Conservation (phyloP, 2,329 filamentous ascomycete species). For the Sporothrix phasma region DNA sequence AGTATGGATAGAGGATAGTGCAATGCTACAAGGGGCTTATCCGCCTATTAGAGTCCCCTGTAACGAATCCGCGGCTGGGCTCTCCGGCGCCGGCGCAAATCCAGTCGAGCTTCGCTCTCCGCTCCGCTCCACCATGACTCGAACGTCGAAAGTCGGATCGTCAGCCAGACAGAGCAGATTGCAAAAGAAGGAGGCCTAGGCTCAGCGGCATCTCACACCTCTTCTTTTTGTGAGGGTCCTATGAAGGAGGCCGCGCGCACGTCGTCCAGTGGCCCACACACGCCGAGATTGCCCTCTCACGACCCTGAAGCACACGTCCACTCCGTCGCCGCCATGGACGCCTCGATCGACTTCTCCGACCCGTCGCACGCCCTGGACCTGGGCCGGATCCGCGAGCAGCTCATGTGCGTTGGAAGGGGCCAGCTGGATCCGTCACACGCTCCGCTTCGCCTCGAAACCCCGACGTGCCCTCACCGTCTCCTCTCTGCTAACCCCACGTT, state of each 20-base stretch:
- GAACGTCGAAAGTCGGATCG: no score
- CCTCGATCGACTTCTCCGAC: conserved; percentile 79
- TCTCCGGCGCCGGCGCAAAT: conserved; percentile 4
- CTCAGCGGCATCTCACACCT: neutral
- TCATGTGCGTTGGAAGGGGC: conserved; percentile 56
- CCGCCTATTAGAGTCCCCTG: no score
- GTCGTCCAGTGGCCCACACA: neutral
- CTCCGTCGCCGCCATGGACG: conserved; percentile 55
- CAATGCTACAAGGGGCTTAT: no score
- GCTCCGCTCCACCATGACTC: neutral
- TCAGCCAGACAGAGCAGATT: no score
- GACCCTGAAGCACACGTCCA: neutral
- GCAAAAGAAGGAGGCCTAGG: neutral
- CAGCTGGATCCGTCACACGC: no score
- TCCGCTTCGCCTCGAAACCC: no score
- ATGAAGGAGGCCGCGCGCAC: neutral
- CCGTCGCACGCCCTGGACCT: conserved; percentile 79
- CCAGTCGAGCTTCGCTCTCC: neutral
- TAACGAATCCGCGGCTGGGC: neutral
- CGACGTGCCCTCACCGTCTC: no score
- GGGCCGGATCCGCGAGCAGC: conserved; percentile 81
- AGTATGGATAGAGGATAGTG: no score
- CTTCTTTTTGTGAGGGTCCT: neutral
- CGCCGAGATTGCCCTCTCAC: no score
- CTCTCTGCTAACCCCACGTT: no score